phyloP scores from a whole-genome alignment of 2,329 filamentous ascomycete genomes.

The Beauveria scarabaeidicola region DNA sequence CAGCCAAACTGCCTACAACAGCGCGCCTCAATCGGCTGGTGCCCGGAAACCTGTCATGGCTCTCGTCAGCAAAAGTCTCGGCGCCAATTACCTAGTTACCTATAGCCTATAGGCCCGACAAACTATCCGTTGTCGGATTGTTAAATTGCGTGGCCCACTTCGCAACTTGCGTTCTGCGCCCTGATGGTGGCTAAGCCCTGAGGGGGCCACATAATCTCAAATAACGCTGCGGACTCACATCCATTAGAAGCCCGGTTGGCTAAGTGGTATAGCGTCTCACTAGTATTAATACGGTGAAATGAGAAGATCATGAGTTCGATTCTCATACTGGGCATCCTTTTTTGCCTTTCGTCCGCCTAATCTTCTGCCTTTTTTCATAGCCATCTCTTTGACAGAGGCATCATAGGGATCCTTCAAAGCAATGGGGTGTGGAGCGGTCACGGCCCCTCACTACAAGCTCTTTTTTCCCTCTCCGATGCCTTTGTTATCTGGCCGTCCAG shows the following conservation, averaged over 20 bases:
- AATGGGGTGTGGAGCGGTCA: not conserved
- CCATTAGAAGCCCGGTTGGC: slow-evolving; percentile 19
- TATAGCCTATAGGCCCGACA: too few species aligned
- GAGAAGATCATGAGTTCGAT: slow-evolving; percentile 24
- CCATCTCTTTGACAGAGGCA: not conserved
- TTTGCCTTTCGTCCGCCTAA: slow-evolving; percentile 6
- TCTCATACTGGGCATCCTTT: slow-evolving; percentile 20
- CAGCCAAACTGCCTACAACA: not conserved
- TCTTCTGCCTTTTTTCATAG: not conserved
- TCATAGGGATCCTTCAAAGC: not conserved
- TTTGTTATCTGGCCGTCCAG: not conserved
- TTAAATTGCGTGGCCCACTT: slow-evolving; percentile 2
- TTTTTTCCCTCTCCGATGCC: not conserved
- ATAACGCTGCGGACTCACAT: not conserved
- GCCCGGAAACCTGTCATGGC: too few species aligned
- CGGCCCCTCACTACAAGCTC: not conserved
- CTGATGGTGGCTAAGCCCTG: not conserved
- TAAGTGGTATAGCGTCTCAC: slow-evolving; percentile 25
- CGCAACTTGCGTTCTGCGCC: not conserved
- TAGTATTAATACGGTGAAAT: slow-evolving; percentile 19
- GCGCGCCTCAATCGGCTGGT: not conserved
- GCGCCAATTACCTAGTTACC: too few species aligned
- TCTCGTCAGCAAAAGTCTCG: not conserved
- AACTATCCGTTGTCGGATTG: not conserved
- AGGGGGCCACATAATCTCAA: not conserved